Evolutionary conservation across 164 flowering plant genomes (phyloP).

Genomic region (Berberis vulgaris): DNA sequence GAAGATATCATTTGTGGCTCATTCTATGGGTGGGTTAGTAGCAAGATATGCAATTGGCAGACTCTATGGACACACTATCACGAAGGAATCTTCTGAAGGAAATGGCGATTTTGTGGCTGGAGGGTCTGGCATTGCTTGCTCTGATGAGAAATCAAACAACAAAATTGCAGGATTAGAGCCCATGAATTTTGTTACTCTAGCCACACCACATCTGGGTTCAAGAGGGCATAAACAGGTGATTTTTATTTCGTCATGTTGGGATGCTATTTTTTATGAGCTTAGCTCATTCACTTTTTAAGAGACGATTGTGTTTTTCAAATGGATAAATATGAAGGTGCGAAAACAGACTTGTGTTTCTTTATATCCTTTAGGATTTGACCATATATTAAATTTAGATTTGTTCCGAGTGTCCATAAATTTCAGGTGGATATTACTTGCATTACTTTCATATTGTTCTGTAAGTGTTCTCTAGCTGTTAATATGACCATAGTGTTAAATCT

Average conservation of each 20-base stretch:
- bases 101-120: conserved; percentile 25
- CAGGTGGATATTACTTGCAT: neutral
- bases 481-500: no score
- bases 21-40: conserved; percentile 86
- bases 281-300: neutral
- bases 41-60: conserved; percentile 89
- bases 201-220: conserved; percentile 90
- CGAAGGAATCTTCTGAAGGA: conserved; percentile 15
- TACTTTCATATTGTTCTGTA: neutral
- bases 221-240: conserved; percentile 83
- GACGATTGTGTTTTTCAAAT: neutral
- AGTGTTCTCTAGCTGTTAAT: neutral
- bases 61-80: conserved; percentile 37
- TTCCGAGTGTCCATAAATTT: no score
- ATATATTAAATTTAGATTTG: neutral
- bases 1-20: conserved; percentile 83
- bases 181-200: conserved; percentile 73
- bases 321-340: no score
- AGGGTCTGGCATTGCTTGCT: conserved; percentile 9
- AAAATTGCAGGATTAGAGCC: conserved; percentile 84
- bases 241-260: neutral
- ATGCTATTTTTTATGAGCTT: neutral
- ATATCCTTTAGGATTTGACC: neutral
- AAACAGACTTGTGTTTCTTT: neutral
- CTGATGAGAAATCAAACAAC: conserved; percentile 27